Conservation (phyloP, 2,329 filamentous ascomycete genomes). For the Neocatenulostroma microsporum region DNA sequence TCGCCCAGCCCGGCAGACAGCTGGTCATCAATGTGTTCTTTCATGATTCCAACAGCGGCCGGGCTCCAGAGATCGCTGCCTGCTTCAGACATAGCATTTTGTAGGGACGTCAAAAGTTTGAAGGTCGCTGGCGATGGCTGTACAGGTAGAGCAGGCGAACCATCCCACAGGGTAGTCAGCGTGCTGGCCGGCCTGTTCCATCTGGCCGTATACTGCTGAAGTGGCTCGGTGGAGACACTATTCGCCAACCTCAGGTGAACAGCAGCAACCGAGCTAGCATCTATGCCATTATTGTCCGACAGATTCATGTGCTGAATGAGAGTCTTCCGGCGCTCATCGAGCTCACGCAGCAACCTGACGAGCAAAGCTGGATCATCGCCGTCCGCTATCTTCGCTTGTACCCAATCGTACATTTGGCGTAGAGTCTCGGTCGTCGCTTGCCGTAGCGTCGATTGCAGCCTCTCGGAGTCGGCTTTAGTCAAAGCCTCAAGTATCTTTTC, state of each 20-base stretch:
- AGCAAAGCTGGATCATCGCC: constrained; percentile 45
- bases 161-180: constrained; percentile 26
- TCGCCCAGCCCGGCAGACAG: constrained; percentile 41
- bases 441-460: constrained; percentile 38
- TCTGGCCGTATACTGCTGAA: background rate
- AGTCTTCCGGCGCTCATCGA: constrained; percentile 57
- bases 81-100: constrained; percentile 57
- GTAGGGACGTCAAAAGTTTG: constrained; percentile 59
- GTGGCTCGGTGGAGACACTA: background rate
- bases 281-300: too few species aligned
- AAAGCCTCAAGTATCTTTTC: constrained; percentile 58
- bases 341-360: constrained; percentile 64
- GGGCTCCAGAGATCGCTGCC: constrained; percentile 79
- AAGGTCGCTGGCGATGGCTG: constrained; percentile 72
- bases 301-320: constrained; percentile 13
- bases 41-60: constrained; percentile 56
- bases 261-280: too few species aligned
- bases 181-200: background rate
- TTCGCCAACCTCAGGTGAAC: constrained; percentile 3
- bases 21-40: constrained; percentile 46
- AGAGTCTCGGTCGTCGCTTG: constrained; percentile 13
- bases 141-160: constrained; percentile 62
- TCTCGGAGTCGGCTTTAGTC: constrained; percentile 62
- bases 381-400: constrained; percentile 4
- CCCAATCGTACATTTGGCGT: constrained; percentile 9